Percentiles rank a stretch among this genome's conserved stretches.
Conservation (phyloP, 495 filamentous ascomycete species). For the Xylaria scruposa region DNA sequence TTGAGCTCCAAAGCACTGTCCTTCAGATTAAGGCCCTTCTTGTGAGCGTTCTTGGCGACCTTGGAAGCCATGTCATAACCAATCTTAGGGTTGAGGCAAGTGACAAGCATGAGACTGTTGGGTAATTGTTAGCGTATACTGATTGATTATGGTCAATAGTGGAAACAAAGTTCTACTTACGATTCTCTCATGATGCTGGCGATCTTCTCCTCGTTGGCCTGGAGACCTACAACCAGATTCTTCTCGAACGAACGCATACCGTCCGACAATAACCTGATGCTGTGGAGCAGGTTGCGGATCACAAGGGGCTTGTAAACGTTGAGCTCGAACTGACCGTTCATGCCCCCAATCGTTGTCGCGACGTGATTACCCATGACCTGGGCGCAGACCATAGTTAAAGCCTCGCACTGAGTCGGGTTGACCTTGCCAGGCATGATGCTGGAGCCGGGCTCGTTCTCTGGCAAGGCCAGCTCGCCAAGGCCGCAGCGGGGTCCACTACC, state of each 20-base stretch:
- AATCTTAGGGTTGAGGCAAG: slow-evolving; percentile 97
- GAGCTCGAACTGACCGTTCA: slow-evolving; percentile 98
- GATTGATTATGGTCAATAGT: neutral
- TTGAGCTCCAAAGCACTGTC: slow-evolving; percentile 92
- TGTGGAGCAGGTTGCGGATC: slow-evolving; percentile 94
- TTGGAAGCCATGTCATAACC: slow-evolving; percentile 98
- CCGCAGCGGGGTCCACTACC: slow-evolving; percentile 96
- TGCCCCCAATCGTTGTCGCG: slow-evolving; percentile 88
- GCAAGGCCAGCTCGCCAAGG: slow-evolving; percentile 87
- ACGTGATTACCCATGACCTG: slow-evolving; percentile 98
- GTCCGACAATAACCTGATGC: slow-evolving; percentile 82
- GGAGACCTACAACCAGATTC: slow-evolving; percentile 86
- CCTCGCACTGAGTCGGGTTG: slow-evolving; percentile 98
- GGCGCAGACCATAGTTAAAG: slow-evolving; percentile 94
- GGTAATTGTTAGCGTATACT: slow-evolving; percentile 22
- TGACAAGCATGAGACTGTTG: slow-evolving; percentile 91
- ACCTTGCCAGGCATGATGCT: slow-evolving; percentile 99
- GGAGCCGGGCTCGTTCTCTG: slow-evolving; percentile 96
- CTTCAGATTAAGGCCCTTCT: slow-evolving; percentile 95
- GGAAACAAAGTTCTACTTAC: slow-evolving; percentile 47
- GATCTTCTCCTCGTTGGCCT: slow-evolving; percentile 94
- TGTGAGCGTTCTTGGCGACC: slow-evolving; percentile 99
- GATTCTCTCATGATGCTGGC: slow-evolving; percentile 83
- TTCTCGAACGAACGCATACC: slow-evolving; percentile 94
- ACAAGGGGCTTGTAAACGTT: slow-evolving; percentile 99